Evolutionary conservation across 805 yeast genomes (phyloP), one percentile per base, ranked within the genome.

Genomic region (Metschnikowia dekortorum): DNA sequence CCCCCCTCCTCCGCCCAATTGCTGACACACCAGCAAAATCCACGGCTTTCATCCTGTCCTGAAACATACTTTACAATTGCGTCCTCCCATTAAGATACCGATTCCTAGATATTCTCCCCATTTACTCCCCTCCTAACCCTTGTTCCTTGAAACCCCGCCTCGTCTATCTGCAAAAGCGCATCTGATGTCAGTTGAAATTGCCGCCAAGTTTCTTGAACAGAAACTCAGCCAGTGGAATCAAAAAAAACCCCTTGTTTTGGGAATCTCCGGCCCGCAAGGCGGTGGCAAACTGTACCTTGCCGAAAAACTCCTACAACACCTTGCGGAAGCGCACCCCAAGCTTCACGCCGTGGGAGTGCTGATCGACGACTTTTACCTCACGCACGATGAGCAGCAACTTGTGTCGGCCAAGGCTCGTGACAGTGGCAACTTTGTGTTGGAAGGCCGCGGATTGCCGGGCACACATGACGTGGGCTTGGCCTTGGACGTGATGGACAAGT

Each of bases 361-460:
- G 51, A 79, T 90, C 58, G 99, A 92, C 68, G 98, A 94, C 66
- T 80, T 89, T 52, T 92, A 92, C 64, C 69, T 88, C 37, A 81
- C 88, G 0, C 83, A 81, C 61, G 66, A 61, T 7, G 84, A 84
- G 16, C 97, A 89, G 61, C 52, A 50, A 28, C 51, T 53, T 32
- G 61, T 90, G 26, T 76, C 78, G 1, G 36, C 53, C 6, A 18
- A 42, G 2, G 67, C 71, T 2, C 39, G 34, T 9, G 29, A 47
- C 52, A 35, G 38, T 8, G 11, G 67, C 11, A 87, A 88, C 61
- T 63, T 67, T 34, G 68, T 92, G 43, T 60, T 89, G 14, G 78
- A 74, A 51, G 96, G 96, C 2, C 71, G 98, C 28, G 98, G 98
- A 0, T 74, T 88, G 13, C 98, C 98, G 0, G 97, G 97, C 0